Evolutionary conservation across 306 rosid species (phyloP), one percentile per base, ranked within the genome.

Genomic region (Crataegus laevigata): DNA sequence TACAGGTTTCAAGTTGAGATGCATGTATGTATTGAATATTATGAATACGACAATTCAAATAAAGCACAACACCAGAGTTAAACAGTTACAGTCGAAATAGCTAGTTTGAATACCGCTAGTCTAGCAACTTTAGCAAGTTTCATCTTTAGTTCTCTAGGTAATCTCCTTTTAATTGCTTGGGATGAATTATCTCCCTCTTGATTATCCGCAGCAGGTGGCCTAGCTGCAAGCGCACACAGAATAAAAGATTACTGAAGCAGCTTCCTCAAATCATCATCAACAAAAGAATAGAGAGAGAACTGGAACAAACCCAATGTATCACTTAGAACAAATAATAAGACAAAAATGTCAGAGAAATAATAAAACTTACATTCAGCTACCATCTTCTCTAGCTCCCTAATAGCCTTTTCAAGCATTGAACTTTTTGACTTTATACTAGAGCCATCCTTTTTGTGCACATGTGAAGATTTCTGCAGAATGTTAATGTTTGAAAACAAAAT

Each of bases 101-200:
- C 75, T 74, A 64, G 21, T 73, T 58, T 36, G 59, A 64, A 59
- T 88, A 94, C 99, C 91, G 97, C 97, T 85, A 94, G 71, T 85
- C 96, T 87, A 73, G 99, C 99, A 82, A 94, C 96, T 92, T 92
- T 94, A 72, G 96, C 96, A 84, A 94, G 99, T 88, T 89, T 94
- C 80, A 88, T 80, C 88, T 94, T 94, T 84, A 94, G 81, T 82
- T 94, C 99, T 84, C 97, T 90, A 28, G 99, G 99, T 84, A 94
- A 81, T 85, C 99, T 94, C 86, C 97, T 89, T 87, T 94, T 94
- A 77, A 92, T 78, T 77, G 94, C 91, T 83, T 87, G 97, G 66
- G 93, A 68, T 71, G 88, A 47, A 81, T 76, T 75, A 81, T 93
- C 99, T 50, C 88, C 92, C 75, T 94, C 99, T 67, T 79, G 91